Percentiles rank a stretch among this genome's conserved stretches.
Conservation (phyloP, 2,329 filamentous ascomycete genomes). For the Zalaria obscura region DNA sequence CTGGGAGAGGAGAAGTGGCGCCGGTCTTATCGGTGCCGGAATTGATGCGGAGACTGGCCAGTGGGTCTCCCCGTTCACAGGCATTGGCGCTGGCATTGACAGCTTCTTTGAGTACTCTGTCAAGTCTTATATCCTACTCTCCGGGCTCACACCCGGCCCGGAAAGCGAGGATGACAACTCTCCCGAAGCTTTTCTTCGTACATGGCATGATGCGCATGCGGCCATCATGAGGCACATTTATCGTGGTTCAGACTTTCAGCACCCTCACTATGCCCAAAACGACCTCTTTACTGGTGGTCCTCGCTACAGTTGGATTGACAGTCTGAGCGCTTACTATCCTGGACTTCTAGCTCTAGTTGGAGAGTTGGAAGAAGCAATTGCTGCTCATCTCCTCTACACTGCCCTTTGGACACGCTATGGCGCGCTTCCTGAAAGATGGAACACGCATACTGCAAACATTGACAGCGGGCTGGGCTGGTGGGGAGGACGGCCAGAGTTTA, state of each 20-base stretch:
- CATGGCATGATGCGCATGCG: conserved; percentile 74
- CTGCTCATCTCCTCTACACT: conserved; percentile 79
- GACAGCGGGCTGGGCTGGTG: conserved; percentile 87
- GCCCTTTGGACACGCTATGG: conserved; percentile 90
- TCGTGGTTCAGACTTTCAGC: conserved; percentile 56
- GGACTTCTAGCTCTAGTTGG: conserved; percentile 76
- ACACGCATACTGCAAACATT: conserved; percentile 66
- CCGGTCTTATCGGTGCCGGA: conserved; percentile 78
- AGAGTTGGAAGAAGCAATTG: conserved; percentile 78
- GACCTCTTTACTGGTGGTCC: conserved; percentile 80
- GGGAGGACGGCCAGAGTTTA: conserved; percentile 89
- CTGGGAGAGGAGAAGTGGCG: conserved; percentile 75
- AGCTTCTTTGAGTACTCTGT: conserved; percentile 98
- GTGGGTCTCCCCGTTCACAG: conserved; percentile 79
- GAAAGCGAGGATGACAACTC: conserved; percentile 45
- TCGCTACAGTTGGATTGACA: conserved; percentile 90
- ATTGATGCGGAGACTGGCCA: conserved; percentile 83
- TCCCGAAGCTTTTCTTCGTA: conserved; percentile 62
- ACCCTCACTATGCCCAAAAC: conserved; percentile 86
- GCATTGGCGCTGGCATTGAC: conserved; percentile 91
- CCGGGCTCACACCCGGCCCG: conserved; percentile 41
- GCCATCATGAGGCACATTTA: conserved; percentile 89
- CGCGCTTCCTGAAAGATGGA: conserved; percentile 92
- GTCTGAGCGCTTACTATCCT: conserved; percentile 87
- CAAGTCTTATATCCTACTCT: conserved; percentile 84